Evolutionary conservation across 805 yeast species (phyloP).

Genomic region (Zygosaccharomyces bailii): DNA sequence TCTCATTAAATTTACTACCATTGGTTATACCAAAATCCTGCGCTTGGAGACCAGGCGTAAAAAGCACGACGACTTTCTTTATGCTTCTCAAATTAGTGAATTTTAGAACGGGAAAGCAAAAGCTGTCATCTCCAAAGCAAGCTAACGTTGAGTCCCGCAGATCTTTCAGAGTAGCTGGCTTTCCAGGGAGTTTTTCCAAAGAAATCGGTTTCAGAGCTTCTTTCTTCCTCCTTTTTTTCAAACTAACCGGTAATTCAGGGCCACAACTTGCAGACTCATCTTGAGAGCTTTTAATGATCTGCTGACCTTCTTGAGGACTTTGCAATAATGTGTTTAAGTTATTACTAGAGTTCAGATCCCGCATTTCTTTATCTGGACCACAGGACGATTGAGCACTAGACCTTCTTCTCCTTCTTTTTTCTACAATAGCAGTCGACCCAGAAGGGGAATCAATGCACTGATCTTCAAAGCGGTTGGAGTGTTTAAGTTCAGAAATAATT

Average conservation of each 20-base stretch:
- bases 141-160: slow-evolving; percentile 3
- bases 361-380: slow-evolving; percentile 6
- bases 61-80: slow-evolving; percentile 52
- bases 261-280: too few species aligned
- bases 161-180: background rate
- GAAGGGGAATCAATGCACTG: background rate
- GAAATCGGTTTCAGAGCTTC: background rate
- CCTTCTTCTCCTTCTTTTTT: slow-evolving; percentile 28
- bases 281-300: background rate
- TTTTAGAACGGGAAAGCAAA: background rate
- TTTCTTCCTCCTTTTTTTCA: background rate
- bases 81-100: slow-evolving; percentile 33
- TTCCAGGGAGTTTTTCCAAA: background rate
- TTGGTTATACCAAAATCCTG: slow-evolving; percentile 39
- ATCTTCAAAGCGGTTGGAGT: slow-evolving; percentile 3
- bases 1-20: slow-evolving; percentile 16
- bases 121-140: background rate
- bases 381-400: slow-evolving; percentile 24
- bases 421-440: slow-evolving; percentile 1
- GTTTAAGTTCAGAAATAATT: slow-evolving; percentile 12
- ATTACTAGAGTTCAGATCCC: background rate
- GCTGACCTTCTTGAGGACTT: background rate
- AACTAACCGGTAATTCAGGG: background rate
- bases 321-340: background rate
- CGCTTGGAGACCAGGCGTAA: slow-evolving; percentile 61